Evolutionary conservation across 2,329 filamentous ascomycete species (phyloP), one percentile per base, ranked within the genome.

Genomic region (Colletotrichum sp.): DNA sequence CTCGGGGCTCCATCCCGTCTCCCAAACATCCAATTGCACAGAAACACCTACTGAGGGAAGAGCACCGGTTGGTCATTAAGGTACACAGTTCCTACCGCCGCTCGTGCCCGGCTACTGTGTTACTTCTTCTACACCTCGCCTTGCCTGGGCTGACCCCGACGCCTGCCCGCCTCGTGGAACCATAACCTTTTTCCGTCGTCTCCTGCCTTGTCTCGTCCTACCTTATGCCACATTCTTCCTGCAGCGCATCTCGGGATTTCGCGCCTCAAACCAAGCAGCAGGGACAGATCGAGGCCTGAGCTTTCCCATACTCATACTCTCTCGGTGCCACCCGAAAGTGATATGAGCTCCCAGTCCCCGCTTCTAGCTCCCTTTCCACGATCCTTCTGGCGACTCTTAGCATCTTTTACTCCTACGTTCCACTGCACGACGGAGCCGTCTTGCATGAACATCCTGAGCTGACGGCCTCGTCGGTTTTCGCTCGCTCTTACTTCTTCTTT

Each of bases 1-100:
- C 73, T 73, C 70, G 73, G 70, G 24, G 24, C 73, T 73, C 64
- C 73, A 48, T 73, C 70, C 65, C 55, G 63, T 75, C 43, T 75
- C 63, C 70, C 15, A 68, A 75, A 75, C 73, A 63, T 60, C 18
- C 38, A 13, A 67, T 57, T 34, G n/a, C 36, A 68, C 63, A 34
- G 32, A 58, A 48, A 66, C 77, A 6, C 65, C 60, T 9, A 78
- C 48, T 32, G 24, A 43, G 36, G 21, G 24, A 43, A 66, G 38
- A 36, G 34, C 61, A 64, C 61, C n/a, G n/a, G 34, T 38, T 64
- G 61, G 61, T 34, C 34, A 38, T 64, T 43, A 16, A 64, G 21
- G 21, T 21, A 64, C 32, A 64, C 61, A 64, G 18, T 36, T 61
- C 32, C 32, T 64, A 34, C 61, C 32, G 21, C 61, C 24, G 58